Evolutionary conservation across 1,284 basidiomycete genomes (phyloP).

Genomic region (Moesziomyces aphidis): DNA sequence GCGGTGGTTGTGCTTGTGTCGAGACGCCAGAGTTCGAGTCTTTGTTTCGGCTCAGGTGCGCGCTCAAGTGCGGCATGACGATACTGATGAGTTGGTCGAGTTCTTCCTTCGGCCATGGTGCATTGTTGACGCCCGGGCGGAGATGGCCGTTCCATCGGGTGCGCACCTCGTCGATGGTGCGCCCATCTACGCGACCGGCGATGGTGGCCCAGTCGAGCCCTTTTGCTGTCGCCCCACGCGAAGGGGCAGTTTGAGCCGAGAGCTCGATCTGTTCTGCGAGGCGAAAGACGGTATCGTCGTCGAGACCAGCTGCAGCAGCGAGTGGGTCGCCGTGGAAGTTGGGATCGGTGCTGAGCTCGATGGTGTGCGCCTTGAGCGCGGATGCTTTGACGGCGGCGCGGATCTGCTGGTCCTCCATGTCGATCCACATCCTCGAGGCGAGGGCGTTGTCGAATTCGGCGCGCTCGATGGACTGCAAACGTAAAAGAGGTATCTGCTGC

Average conservation of each 20-base stretch:
- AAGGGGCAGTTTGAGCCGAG: neutral
- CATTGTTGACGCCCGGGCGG: slow-evolving; percentile 30
- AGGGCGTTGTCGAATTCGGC: slow-evolving; percentile 42
- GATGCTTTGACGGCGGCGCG: slow-evolving; percentile 20
- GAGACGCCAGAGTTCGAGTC: too few species aligned
- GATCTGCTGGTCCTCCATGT: slow-evolving; percentile 30
- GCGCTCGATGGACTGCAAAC: slow-evolving; percentile 40
- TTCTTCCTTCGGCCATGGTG: slow-evolving; percentile 20
- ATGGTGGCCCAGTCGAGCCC: slow-evolving; percentile 39
- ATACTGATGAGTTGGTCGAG: slow-evolving; percentile 14
- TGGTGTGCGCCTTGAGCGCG: slow-evolving; percentile 22
- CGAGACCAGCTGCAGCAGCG: slow-evolving; percentile 22
- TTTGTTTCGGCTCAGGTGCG: neutral
- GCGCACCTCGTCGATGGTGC: slow-evolving; percentile 30
- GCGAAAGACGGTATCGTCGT: slow-evolving; percentile 12
- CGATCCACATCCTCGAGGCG: slow-evolving; percentile 25
- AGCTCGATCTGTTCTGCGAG: slow-evolving; percentile 34
- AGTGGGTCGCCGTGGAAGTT: slow-evolving; percentile 14
- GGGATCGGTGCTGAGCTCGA: slow-evolving; percentile 15
- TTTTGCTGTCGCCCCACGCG: neutral
- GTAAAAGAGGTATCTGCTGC: slow-evolving; percentile 24
- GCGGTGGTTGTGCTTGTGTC: neutral
- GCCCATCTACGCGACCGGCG: slow-evolving; percentile 18
- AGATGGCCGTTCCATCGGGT: slow-evolving; percentile 37
- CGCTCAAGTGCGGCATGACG: slow-evolving; percentile 16